Conservation (phyloP, 768 basidiomycete genomes). For the Atractiella rhizophila region DNA sequence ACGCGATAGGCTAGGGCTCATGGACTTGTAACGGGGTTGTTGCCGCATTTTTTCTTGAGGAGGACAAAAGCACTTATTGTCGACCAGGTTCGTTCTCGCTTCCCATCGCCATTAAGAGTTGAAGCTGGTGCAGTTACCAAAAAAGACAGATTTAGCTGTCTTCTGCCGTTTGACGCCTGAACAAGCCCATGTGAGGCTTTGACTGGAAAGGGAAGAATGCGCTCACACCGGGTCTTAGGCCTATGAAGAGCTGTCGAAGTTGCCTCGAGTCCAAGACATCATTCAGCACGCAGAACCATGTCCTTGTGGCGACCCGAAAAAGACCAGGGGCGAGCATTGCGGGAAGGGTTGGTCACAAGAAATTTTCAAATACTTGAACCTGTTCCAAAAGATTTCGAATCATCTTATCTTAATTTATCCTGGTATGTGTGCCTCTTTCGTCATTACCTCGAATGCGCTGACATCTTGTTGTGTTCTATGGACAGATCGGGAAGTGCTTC, state of each 20-base stretch:
- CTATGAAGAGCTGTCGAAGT: slow-evolving; percentile 45
- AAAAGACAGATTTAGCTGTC: slow-evolving; percentile 70
- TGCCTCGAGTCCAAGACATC: slow-evolving; percentile 42
- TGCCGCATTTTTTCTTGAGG: slow-evolving; percentile 63
- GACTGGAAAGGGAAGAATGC: too few species aligned
- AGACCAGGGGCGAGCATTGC: slow-evolving; percentile 36
- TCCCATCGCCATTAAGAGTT: slow-evolving; percentile 2
- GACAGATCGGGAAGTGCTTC: slow-evolving; percentile 30
- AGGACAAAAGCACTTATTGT: slow-evolving; percentile 57
- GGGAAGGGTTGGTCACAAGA: slow-evolving; percentile 20
- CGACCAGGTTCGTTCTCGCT: slow-evolving; percentile 15
- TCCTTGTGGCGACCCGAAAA: slow-evolving; percentile 27
- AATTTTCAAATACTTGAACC: slow-evolving; percentile 49
- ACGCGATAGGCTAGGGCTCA: slow-evolving; percentile 37
- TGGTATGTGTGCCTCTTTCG: slow-evolving; percentile 24
- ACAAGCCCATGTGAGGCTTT: slow-evolving; percentile 43
- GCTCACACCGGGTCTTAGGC: too few species aligned
- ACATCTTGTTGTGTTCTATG: not conserved
- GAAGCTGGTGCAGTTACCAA: slow-evolving; percentile 36
- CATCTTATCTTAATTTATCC: slow-evolving; percentile 69
- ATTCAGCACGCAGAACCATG: slow-evolving; percentile 47
- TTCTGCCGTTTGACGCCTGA: slow-evolving; percentile 61
- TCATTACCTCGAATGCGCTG: not conserved
- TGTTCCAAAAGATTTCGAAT: slow-evolving; percentile 69
- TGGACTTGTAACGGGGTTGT: slow-evolving; percentile 36